Percentiles rank a stretch among this genome's conserved stretches.
Evolutionary conservation across 441 rosid species (phyloP).

Genomic region (Raphanus hybrid): DNA sequence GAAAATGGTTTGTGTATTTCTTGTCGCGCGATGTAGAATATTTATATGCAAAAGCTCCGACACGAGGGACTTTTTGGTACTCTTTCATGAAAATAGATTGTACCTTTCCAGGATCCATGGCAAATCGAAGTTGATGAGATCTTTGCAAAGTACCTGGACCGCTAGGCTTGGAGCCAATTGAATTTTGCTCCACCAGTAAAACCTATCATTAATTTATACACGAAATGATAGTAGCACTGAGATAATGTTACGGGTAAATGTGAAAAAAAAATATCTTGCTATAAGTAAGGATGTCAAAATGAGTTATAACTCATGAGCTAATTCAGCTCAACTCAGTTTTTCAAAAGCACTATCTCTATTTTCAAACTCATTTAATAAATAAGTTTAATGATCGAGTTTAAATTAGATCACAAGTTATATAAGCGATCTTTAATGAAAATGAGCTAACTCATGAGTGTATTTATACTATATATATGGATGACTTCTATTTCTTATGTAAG

Average conservation of each 20-base stretch:
- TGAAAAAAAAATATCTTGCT: neutral
- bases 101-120: conserved; percentile 24
- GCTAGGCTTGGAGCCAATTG: conserved; percentile 1
- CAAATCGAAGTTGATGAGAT: conserved; percentile 22
- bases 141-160: conserved; percentile 15
- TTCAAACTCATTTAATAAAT: too few species aligned
- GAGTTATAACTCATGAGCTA: too few species aligned
- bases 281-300: too few species aligned
- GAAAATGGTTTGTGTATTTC: conserved; percentile 23
- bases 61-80: conserved; percentile 37
- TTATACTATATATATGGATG: too few species aligned
- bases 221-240: neutral
- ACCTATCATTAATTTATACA: conserved; percentile 23
- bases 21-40: conserved; percentile 42
- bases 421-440: too few species aligned
- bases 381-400: too few species aligned
- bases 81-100: conserved; percentile 36
- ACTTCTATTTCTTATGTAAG: too few species aligned
- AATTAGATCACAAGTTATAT: too few species aligned
- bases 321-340: too few species aligned
- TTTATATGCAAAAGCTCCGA: conserved; percentile 37
- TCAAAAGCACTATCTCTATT: too few species aligned
- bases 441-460: too few species aligned
- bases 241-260: neutral
- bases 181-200: conserved; percentile 13